Percentiles rank a stretch among this genome's conserved stretches.
Conservation (phyloP, 2,329 filamentous ascomycete species). For the Stachybotrys elegans region DNA sequence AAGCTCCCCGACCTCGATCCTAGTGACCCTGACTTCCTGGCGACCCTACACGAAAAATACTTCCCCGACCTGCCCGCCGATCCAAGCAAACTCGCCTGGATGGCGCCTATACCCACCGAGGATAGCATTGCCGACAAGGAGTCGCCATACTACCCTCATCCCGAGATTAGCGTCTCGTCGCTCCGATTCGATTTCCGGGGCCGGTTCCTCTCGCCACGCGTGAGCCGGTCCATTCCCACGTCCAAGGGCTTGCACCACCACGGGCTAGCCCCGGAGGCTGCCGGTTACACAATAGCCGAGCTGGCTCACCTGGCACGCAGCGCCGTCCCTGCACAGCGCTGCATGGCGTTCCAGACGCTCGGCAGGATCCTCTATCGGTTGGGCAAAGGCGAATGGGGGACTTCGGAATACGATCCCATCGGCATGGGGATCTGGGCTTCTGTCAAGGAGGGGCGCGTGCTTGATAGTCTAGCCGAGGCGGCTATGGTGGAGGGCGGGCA, state of each 20-base stretch:
- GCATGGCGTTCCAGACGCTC: conserved; percentile 86
- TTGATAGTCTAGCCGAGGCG: conserved; percentile 74
- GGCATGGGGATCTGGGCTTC: conserved; percentile 79
- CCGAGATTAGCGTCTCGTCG: conserved; percentile 66
- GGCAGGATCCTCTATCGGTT: conserved; percentile 81
- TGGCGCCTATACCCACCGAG: conserved; percentile 65
- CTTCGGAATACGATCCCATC: conserved; percentile 50
- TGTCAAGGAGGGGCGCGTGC: conserved; percentile 68
- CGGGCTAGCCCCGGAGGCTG: conserved; percentile 84
- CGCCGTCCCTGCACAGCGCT: conserved; percentile 78
- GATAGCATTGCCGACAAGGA: conserved; percentile 61
- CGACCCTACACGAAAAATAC: conserved; percentile 84
- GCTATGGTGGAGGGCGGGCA: conserved; percentile 66
- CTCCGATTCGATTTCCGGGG: conserved; percentile 89
- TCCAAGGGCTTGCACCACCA: conserved; percentile 88
- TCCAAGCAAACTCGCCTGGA: conserved; percentile 84
- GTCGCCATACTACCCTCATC: conserved; percentile 77
- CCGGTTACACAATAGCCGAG: conserved; percentile 89
- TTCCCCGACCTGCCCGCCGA: conserved; percentile 85
- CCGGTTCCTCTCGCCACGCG: conserved; percentile 69
- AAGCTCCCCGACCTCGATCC: conserved; percentile 72
- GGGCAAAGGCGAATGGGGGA: conserved; percentile 66
- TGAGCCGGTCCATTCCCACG: conserved; percentile 68
- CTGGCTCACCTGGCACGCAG: conserved; percentile 76
- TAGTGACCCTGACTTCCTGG: conserved; percentile 74